Percentiles rank a stretch among this genome's conserved stretches.
Evolutionary conservation across 2,329 filamentous ascomycete species (phyloP).

Genomic region (Fusarium devonianum): DNA sequence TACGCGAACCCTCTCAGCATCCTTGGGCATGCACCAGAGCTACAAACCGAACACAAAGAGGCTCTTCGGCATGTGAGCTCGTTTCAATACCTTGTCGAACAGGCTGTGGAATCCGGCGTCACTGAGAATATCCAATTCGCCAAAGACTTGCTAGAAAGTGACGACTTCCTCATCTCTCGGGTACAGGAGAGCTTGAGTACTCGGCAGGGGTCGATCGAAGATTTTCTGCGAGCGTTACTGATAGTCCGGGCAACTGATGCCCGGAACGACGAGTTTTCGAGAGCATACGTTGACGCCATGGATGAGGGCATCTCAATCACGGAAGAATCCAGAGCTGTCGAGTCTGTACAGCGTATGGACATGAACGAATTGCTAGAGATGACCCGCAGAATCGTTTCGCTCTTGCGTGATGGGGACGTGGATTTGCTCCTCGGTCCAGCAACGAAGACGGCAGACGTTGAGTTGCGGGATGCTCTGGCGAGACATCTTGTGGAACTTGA

Average conservation of each 20-base stretch:
- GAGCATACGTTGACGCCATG: constrained; percentile 68
- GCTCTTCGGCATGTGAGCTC: constrained; percentile 73
- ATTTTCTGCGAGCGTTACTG: constrained; percentile 58
- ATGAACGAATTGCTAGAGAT: constrained; percentile 39
- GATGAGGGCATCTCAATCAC: constrained; percentile 61
- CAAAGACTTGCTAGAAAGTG: constrained; percentile 63
- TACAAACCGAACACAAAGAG: constrained; percentile 70
- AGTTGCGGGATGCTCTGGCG: constrained; percentile 47
- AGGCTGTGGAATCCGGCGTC: constrained; percentile 52
- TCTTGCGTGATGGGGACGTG: constrained; percentile 48
- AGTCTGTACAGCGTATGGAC: constrained; percentile 66
- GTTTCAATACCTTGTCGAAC: constrained; percentile 65
- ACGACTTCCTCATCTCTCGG: constrained; percentile 60
- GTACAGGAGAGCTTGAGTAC: constrained; percentile 45
- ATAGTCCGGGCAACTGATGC: constrained; percentile 52
- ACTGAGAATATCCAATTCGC: constrained; percentile 53
- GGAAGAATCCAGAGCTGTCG: constrained; percentile 61
- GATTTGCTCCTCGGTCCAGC: constrained; percentile 46
- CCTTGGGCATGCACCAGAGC: constrained; percentile 54
- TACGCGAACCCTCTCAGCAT: constrained; percentile 79
- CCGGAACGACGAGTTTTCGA: constrained; percentile 53
- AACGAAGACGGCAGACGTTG: constrained; percentile 43
- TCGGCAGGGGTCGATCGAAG: constrained; percentile 49
- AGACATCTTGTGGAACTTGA: constrained; percentile 56
- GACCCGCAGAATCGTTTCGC: constrained; percentile 38